These are phyloP conservation scores for Vinca minor DNA, from an alignment of 257 asterid genomes.

Conservation along the genomic window DNA sequence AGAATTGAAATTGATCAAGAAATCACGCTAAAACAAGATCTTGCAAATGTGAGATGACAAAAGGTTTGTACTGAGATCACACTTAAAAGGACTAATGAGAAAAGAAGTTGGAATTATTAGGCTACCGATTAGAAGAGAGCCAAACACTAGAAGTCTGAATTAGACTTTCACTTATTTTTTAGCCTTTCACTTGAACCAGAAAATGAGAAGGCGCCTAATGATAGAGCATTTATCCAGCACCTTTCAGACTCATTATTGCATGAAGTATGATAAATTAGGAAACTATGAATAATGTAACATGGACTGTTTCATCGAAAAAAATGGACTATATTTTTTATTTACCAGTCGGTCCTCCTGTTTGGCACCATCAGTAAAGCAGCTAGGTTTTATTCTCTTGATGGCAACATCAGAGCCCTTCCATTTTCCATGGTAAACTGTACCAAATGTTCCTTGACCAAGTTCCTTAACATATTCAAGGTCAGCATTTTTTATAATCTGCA, in stretches of 20 bases:
- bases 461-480: slow-evolving; percentile 28
- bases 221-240: neutral
- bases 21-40: neutral
- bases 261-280: neutral
- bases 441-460: slow-evolving; percentile 26
- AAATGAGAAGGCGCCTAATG: neutral
- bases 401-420: slow-evolving; percentile 38
- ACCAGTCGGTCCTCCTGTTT: slow-evolving; percentile 23
- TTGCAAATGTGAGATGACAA: neutral
- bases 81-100: neutral
- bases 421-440: slow-evolving; percentile 28
- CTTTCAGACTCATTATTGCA: neutral
- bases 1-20: neutral
- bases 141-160: neutral
- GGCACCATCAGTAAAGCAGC: slow-evolving; percentile 21
- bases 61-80: neutral
- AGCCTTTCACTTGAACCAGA: neutral
- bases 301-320: no score
- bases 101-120: neutral
- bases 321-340: slow-evolving; percentile 1
- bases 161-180: neutral
- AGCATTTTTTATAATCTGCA: slow-evolving; percentile 22
- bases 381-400: slow-evolving; percentile 20
- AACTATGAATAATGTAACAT: neutral
- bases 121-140: neutral